Base-by-base conservation (phyloP, 768 basidiomycete species). In the Gautieria morchelliformis region DNA sequence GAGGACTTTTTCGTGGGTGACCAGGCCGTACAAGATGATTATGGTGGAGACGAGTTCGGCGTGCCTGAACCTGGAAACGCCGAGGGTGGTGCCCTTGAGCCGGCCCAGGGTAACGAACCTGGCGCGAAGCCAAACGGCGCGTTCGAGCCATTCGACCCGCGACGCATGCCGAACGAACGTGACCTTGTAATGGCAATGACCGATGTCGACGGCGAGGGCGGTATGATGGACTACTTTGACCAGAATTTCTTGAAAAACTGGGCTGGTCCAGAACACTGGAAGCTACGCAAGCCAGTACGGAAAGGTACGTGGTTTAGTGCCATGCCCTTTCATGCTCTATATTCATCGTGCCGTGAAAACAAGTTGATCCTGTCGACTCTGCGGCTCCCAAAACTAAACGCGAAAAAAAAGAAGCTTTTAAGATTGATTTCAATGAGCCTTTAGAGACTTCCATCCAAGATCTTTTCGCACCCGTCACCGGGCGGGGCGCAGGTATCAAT, bases 241-340 rank as follows among this genome's bases (percentile, higher is more conserved):
- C 79, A 84, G 64, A 82, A 75, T 60, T 78, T 89, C 64, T 75
- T 85, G 63, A 95, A 90, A 77, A 95, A 95, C 63, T 99, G 96
- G 96, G 96, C 96, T 4, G 96, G 96, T 0, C 94, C 94, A 8
- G 92, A 98, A 70, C 96, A 99, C 67, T 99, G 96, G 95, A 98
- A 95, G 68, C 69, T 98, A 65, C 75, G 88, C 60, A 88, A 84
- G 66, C 78, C 84, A n/a, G 75, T 92, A 53, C 80, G 87, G 59
- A 81, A 79, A 75, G 79, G 92, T 94, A 61, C 70, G 83, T 69
- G 12, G 42, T 46, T 17, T 33, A 17, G 30, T 42, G 12, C 39
- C 33, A 27, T 19, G 24, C 45, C 19, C 17, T 12, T 11, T 30
- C 22, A 35, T 45, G 6, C 14, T 49, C 49, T 12, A 48, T 11